These are phyloP conservation scores for Ganoderma meredithae DNA, from an alignment of 1,284 basidiomycete species.

Conservation along the genomic window DNA sequence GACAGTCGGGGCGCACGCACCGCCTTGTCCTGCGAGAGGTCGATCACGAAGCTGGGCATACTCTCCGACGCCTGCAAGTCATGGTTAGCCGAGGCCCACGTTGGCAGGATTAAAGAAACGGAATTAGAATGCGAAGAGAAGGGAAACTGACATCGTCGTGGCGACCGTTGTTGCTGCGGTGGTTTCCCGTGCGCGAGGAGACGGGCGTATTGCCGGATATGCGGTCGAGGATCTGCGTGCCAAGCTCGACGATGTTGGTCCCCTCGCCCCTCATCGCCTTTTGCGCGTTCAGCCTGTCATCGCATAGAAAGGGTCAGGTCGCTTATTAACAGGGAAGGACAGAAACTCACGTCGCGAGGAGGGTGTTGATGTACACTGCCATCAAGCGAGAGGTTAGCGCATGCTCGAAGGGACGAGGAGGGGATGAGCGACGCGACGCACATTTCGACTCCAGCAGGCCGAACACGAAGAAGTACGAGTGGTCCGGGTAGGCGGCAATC, in stretches of 20 bases:
- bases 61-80: background rate
- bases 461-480: constrained; percentile 3
- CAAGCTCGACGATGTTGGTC: background rate
- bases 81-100: background rate
- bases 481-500: background rate
- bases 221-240: constrained; percentile 1
- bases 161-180: background rate
- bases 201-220: background rate
- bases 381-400: too few species aligned
- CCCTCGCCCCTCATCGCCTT: background rate
- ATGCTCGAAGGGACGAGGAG: background rate
- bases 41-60: background rate
- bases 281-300: background rate
- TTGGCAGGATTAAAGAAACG: too few species aligned
- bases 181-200: background rate
- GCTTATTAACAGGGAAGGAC: too few species aligned
- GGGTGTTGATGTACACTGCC: background rate
- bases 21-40: background rate
- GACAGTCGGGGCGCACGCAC: background rate
- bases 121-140: background rate
- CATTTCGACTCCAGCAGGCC: background rate
- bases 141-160: background rate
- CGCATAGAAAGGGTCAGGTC: too few species aligned
- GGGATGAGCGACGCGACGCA: background rate
- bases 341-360: background rate